phyloP scores from a whole-genome alignment of 129 eudicot genomes.

The Lactuca sativa region DNA sequence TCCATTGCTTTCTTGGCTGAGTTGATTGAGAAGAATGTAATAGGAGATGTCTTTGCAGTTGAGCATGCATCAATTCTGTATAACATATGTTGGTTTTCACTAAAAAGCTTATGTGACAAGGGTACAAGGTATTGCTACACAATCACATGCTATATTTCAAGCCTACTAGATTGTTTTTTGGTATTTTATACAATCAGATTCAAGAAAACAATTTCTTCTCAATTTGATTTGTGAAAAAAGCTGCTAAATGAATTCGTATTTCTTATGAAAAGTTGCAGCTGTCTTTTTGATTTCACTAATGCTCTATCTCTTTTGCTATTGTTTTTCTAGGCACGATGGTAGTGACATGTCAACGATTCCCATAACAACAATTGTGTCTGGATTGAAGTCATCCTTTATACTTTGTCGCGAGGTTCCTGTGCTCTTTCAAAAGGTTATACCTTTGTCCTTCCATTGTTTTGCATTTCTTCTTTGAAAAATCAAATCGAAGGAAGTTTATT shows the following conservation, averaged over 20 bases:
- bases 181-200: no score
- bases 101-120: slow-evolving; percentile 39
- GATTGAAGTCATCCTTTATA: slow-evolving; percentile 62
- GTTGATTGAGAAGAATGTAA: slow-evolving; percentile 47
- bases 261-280: slow-evolving; percentile 3
- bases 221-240: not conserved
- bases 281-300: slow-evolving; percentile 19
- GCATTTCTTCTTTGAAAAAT: not conserved
- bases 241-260: not conserved
- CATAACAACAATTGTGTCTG: slow-evolving; percentile 44
- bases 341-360: slow-evolving; percentile 45
- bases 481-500: not conserved
- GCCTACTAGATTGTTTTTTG: no score
- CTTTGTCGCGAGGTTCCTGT: slow-evolving; percentile 74
- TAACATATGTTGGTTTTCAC: slow-evolving; percentile 60
- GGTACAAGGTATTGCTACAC: slow-evolving; percentile 52
- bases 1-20: slow-evolving; percentile 39
- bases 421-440: slow-evolving; percentile 69
- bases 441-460: not conserved
- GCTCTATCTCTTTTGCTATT: slow-evolving; percentile 19
- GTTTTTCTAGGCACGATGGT: slow-evolving; percentile 36
- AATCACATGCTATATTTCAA: not conserved
- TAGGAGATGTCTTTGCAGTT: slow-evolving; percentile 54
- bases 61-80: slow-evolving; percentile 77
- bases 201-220: not conserved